Conservation (phyloP, 1,284 basidiomycete genomes). For the Apiotrichum veenhuisii region DNA sequence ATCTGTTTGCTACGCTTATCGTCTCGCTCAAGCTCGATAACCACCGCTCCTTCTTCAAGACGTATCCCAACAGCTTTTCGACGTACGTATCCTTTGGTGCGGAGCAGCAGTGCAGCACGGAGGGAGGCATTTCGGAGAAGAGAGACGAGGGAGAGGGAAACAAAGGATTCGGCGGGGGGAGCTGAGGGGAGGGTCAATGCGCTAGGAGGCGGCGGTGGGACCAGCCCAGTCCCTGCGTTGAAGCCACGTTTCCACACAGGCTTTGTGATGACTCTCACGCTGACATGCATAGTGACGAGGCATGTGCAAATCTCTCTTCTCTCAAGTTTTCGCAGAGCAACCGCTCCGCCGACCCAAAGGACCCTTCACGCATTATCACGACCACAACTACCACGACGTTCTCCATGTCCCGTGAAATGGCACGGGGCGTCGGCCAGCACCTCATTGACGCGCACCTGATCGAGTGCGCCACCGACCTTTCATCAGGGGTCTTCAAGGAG, state of each 20-base stretch:
- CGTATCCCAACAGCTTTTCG: slow-evolving; percentile 90
- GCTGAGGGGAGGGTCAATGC: too few species aligned
- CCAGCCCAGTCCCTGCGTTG: too few species aligned
- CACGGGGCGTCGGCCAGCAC: slow-evolving; percentile 98
- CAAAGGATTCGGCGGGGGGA: not conserved
- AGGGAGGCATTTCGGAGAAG: too few species aligned
- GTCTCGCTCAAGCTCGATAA: slow-evolving; percentile 84
- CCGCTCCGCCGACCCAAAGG: slow-evolving; percentile 93
- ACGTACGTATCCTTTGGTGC: slow-evolving; percentile 67
- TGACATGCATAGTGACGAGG: slow-evolving; percentile 72
- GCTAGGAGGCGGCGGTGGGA: too few species aligned
- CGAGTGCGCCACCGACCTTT: slow-evolving; percentile 89
- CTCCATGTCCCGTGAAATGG: slow-evolving; percentile 99
- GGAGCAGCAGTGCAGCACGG: not conserved
- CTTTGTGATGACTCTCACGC: not conserved
- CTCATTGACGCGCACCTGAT: slow-evolving; percentile 98
- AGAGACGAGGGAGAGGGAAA: not conserved
- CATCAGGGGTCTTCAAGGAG: slow-evolving; percentile 89
- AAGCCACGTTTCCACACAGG: too few species aligned
- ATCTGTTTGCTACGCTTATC: slow-evolving; percentile 94
- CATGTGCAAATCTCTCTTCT: slow-evolving; percentile 85
- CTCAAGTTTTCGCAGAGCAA: slow-evolving; percentile 99
- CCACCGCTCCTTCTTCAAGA: slow-evolving; percentile 94
- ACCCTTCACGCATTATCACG: slow-evolving; percentile 93
- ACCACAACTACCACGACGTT: slow-evolving; percentile 99